Base-by-base conservation (phyloP, 495 filamentous ascomycete species). In the Hypoxylon cercidicola region DNA sequence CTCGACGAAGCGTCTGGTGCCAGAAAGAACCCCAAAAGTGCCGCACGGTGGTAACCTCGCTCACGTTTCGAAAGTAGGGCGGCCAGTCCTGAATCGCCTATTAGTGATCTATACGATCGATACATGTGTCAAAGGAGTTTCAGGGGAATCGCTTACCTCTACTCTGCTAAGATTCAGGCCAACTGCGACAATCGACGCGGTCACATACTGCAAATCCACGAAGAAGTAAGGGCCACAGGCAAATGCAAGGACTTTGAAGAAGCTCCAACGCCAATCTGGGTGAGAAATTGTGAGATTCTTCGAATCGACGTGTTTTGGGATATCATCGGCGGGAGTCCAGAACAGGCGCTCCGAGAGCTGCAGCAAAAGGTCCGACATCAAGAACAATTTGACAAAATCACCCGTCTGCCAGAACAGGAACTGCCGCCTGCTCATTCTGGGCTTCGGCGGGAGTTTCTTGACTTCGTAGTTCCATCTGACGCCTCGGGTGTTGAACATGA, bases 391-490 rank as follows among this genome's bases (percentile, higher is more conserved):
- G 51, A 43, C 13, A 23, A 43, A 13, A 12, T 41, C n/a, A 0
- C 1, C 23, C 20, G 21, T 13, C 18, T 28, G 51, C 15, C 1
- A n/a, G 11, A 19, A 0, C 18, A 54, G 12, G n/a, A 54, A 54
- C 7, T 25, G 23, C 3, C 20, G n/a, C 30, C 35, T 52, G 1
- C 15, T 3, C 18, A 5, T 13, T 25, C 19, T 0, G 16, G 25
- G 4, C n/a, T 10, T 10, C 35, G 16, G 34, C 18, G 9, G 51
- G n/a, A 54, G 20, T 6, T 54, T 54, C 34, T 54, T 54, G 11
- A 54, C 51, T 28, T 54, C 23, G n/a, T 54, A 25, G 35, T 54
- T 54, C 51, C 51, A 54, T 2, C 51, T 11, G 12, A 54, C 34
- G 18, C 51, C 51, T 2, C 51, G n/a, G 19, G 23, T 19, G 51